A percentile compares a stretch with the other conserved stretches of the same genome.
Conservation (phyloP, 495 filamentous ascomycete genomes). For the Baudoinia panamericana region DNA sequence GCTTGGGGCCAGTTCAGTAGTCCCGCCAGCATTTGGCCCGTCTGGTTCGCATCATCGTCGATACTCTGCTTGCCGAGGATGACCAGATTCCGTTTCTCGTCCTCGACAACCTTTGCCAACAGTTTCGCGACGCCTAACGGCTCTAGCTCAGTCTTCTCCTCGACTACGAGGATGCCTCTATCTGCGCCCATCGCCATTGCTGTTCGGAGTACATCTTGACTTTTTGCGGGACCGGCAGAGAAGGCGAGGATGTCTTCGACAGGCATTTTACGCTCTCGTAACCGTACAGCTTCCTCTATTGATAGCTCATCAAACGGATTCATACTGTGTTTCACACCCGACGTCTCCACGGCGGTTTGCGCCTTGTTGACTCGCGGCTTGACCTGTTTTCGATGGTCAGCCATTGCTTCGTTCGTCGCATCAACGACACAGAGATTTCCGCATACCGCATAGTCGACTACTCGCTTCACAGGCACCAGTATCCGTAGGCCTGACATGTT, state of each 20-base stretch:
- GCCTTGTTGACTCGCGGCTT: conserved; percentile 96
- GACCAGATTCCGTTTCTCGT: conserved; percentile 79
- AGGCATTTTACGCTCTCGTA: conserved; percentile 59
- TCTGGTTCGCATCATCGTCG: conserved; percentile 91
- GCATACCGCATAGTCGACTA: conserved; percentile 95
- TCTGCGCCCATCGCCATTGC: conserved; percentile 99
- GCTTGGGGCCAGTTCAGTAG: conserved; percentile 86
- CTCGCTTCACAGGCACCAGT: conserved; percentile 90
- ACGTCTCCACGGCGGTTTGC: conserved; percentile 82
- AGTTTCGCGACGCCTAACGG: conserved; percentile 85
- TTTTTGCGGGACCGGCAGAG: conserved; percentile 75
- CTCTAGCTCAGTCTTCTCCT: conserved; percentile 59
- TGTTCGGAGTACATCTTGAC: conserved; percentile 74
- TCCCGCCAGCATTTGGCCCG: conserved; percentile 94
- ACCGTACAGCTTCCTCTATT: conserved; percentile 85
- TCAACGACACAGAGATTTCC: not conserved
- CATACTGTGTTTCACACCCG: conserved; percentile 88
- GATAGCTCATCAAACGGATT: conserved; percentile 99
- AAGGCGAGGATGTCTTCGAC: conserved; percentile 86
- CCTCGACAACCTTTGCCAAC: conserved; percentile 58
- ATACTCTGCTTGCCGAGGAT: conserved; percentile 95
- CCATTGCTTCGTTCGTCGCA: not conserved
- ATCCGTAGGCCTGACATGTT: conserved; percentile 77
- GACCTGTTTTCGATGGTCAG: conserved; percentile 43
- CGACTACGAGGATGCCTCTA: conserved; percentile 70